Percentiles rank a stretch among this genome's conserved stretches.
Evolutionary conservation across 345 rosid genomes (phyloP).

Genomic region (Rubroshorea leprosula): DNA sequence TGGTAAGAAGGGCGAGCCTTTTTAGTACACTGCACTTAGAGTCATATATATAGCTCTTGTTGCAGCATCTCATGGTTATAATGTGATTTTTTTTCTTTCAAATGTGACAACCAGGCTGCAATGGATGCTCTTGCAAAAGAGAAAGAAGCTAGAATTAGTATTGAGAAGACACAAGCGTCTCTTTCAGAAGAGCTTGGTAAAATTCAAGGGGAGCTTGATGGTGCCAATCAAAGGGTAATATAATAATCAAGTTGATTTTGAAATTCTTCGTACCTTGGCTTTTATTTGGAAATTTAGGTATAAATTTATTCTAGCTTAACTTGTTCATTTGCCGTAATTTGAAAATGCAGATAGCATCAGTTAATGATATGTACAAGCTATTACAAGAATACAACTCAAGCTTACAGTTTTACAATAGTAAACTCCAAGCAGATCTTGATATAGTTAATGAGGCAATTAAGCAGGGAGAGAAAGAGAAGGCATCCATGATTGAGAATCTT

Average conservation of each 20-base stretch:
- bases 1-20: slow-evolving; percentile 43
- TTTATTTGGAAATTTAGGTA: neutral
- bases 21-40: neutral
- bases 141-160: slow-evolving; percentile 59
- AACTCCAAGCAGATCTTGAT: slow-evolving; percentile 91
- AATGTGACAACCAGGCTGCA: slow-evolving; percentile 44
- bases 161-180: slow-evolving; percentile 68
- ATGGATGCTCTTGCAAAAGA: slow-evolving; percentile 73
- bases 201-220: slow-evolving; percentile 79
- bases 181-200: slow-evolving; percentile 75
- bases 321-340: neutral
- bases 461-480: slow-evolving; percentile 80
- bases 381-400: slow-evolving; percentile 93
- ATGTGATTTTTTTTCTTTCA: slow-evolving; percentile 11
- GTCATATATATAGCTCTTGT: neutral
- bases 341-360: slow-evolving; percentile 65
- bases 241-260: neutral
- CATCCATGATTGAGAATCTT: slow-evolving; percentile 69
- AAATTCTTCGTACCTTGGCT: neutral
- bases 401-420: slow-evolving; percentile 86
- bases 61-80: too few species aligned
- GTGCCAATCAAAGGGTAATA: slow-evolving; percentile 92
- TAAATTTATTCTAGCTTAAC: slow-evolving; percentile 6
- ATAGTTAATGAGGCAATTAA: slow-evolving; percentile 70
- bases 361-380: slow-evolving; percentile 93